A percentile compares a stretch with the other conserved stretches of the same genome.
Conservation (phyloP, 108 stramenopile genomes). For the Heterococcus sp. region DNA sequence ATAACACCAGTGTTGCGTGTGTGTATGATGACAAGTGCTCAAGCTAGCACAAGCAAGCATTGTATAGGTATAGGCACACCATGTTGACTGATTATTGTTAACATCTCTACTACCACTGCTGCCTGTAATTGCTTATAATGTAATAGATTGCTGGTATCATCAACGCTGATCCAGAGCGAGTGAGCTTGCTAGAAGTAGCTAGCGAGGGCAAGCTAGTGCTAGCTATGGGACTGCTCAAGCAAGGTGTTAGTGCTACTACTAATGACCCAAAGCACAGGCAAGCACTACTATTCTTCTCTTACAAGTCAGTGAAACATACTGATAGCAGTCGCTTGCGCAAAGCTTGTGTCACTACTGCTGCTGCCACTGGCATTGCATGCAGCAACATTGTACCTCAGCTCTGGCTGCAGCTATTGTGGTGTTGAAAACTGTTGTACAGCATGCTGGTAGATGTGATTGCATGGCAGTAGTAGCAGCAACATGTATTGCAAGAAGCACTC, state of each 20-base stretch:
- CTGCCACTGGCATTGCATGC: neutral
- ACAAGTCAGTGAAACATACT: neutral
- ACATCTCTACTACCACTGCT: too few species aligned
- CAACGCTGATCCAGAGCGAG: conserved; percentile 26
- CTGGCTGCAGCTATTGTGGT: too few species aligned
- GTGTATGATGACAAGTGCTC: too few species aligned
- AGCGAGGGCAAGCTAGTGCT: conserved; percentile 16
- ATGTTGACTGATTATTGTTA: too few species aligned
- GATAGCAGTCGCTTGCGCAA: neutral
- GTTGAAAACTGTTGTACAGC: too few species aligned
- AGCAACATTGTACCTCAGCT: neutral
- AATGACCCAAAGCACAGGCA: neutral
- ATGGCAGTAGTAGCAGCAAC: too few species aligned
- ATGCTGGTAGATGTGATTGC: too few species aligned
- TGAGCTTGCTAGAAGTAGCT: conserved; percentile 17
- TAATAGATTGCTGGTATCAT: conserved; percentile 23
- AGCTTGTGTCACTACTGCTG: neutral
- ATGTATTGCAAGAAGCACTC: neutral
- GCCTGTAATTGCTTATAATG: neutral
- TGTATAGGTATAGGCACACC: too few species aligned
- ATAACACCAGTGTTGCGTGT: too few species aligned
- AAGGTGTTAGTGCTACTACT: conserved; percentile 4
- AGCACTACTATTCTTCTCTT: neutral
- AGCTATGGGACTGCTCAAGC: conserved; percentile 25
- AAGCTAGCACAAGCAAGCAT: too few species aligned